Conservation (phyloP, 371 early-diverging fungal genomes). For the Syncephalastrum contaminatum region DNA sequence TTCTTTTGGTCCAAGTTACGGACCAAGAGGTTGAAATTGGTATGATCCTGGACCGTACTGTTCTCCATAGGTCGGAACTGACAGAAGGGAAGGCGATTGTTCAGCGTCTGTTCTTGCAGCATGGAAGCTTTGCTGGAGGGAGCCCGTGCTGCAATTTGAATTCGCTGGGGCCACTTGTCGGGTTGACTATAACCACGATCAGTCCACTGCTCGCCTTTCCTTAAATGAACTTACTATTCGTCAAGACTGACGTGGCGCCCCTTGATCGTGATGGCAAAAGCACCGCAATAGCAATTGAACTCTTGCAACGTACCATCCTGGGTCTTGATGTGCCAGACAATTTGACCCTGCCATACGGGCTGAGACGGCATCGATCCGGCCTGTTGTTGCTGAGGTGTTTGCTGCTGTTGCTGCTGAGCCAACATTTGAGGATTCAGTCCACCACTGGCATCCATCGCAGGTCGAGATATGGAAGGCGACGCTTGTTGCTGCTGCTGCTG, state of each 20-base stretch:
- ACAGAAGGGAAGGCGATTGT: constrained; percentile 52
- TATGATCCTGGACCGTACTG: constrained; percentile 47
- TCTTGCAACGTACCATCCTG: constrained; percentile 41
- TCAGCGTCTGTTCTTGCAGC: constrained; percentile 42
- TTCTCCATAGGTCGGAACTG: constrained; percentile 48
- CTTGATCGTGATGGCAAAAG: constrained; percentile 46
- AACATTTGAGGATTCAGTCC: not conserved
- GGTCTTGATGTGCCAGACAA: constrained; percentile 54
- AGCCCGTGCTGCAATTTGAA: constrained; percentile 49
- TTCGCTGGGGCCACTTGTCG: constrained; percentile 54
- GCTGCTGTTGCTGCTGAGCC: constrained; percentile 25
- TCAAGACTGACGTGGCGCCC: constrained; percentile 38
- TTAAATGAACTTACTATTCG: constrained; percentile 50
- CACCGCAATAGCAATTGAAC: constrained; percentile 45
- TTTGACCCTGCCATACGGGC: constrained; percentile 58
- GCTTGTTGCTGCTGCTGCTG: constrained; percentile 20
- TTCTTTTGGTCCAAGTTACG: constrained; percentile 54
- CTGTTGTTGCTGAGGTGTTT: constrained; percentile 29
- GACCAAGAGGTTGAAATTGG: constrained; percentile 42
- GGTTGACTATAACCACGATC: constrained; percentile 18
- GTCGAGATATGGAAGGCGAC: not conserved
- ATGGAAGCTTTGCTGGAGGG: constrained; percentile 33
- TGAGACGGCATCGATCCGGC: constrained; percentile 25
- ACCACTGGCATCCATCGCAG: not conserved
- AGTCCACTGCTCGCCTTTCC: not conserved